Conservation (phyloP, 257 asterid species). For the Mentha longifolia region DNA sequence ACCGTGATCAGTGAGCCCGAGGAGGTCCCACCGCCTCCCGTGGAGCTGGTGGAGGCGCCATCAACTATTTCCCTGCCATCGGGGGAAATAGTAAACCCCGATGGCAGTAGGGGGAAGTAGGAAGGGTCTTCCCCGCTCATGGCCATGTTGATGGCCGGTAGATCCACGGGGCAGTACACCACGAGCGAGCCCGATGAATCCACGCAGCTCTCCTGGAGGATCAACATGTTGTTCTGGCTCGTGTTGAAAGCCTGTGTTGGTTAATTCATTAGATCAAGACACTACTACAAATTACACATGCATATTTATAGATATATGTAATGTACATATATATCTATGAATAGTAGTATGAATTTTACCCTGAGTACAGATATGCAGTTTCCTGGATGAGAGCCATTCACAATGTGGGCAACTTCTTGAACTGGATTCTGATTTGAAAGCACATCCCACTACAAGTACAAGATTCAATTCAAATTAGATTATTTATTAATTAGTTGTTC, state of each 20-base stretch:
- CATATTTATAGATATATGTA: no score
- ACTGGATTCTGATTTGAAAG: conserved; percentile 95
- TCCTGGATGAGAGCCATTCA: conserved; percentile 94
- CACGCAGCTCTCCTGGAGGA: conserved; percentile 93
- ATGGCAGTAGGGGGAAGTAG: conserved; percentile 77
- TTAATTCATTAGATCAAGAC: no score
- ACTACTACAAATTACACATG: no score
- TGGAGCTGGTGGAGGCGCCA: conserved; percentile 67
- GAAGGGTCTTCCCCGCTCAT: conserved; percentile 97
- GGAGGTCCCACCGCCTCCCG: conserved; percentile 31
- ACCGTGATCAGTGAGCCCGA: conserved; percentile 80
- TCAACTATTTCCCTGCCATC: conserved; percentile 47
- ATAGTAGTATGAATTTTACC: no score
- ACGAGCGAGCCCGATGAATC: conserved; percentile 84
- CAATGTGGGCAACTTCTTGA: conserved; percentile 88
- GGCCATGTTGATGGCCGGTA: conserved; percentile 77
- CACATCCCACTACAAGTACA: conserved; percentile 91
- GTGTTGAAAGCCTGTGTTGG: conserved; percentile 75
- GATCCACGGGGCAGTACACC: conserved; percentile 84
- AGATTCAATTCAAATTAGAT: background rate
- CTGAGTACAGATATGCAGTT: conserved; percentile 88
- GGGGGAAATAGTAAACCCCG: conserved; percentile 81
- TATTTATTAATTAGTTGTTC: background rate
- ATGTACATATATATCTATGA: no score
- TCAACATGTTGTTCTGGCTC: conserved; percentile 85